Percentiles rank a stretch among this genome's conserved stretches.
These are phyloP conservation scores for Aspergillus sp. DNA, from an alignment of 2,329 filamentous ascomycete species.

Conservation along the genomic window DNA sequence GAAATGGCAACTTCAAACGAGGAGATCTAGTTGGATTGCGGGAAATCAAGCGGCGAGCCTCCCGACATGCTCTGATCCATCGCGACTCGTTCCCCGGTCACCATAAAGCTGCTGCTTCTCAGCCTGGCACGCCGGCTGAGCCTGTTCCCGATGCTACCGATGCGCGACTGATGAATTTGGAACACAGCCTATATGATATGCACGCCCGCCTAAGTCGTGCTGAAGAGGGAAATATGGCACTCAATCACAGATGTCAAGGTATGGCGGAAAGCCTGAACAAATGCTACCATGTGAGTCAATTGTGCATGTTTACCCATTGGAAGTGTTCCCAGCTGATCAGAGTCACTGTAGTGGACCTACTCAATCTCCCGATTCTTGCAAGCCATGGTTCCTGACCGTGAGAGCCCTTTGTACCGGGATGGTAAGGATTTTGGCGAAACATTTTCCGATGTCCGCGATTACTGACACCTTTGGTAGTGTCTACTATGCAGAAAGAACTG, in stretches of 20 bases:
- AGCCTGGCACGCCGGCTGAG: constrained; percentile 80
- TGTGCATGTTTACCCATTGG: not conserved
- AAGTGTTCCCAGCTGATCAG: constrained; percentile 1
- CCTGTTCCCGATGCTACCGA: constrained; percentile 76
- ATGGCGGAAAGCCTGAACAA: constrained; percentile 76
- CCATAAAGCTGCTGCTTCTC: constrained; percentile 67
- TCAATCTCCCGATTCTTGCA: constrained; percentile 74
- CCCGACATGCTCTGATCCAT: constrained; percentile 86
- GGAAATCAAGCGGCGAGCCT: constrained; percentile 93
- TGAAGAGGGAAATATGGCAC: constrained; percentile 74
- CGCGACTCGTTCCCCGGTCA: constrained; percentile 79
- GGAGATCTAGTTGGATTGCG: constrained; percentile 86
- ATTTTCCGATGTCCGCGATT: not conserved
- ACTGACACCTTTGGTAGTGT: constrained; percentile 34
- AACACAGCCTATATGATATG: constrained; percentile 79
- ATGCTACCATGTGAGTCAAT: constrained; percentile 56
- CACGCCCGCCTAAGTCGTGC: constrained; percentile 70
- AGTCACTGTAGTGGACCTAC: constrained; percentile 63
- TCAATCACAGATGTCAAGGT: constrained; percentile 76
- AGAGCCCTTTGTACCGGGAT: constrained; percentile 75
- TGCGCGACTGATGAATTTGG: constrained; percentile 66
- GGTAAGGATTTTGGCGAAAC: constrained; percentile 49
- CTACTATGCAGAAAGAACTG: constrained; percentile 60
- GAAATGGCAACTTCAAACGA: constrained; percentile 93
- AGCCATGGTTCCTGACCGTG: constrained; percentile 67